Percentiles rank a stretch among this genome's conserved stretches.
phyloP scores from a whole-genome alignment of 352 stramenopile genomes.

The Phytophthora sansomeana region DNA sequence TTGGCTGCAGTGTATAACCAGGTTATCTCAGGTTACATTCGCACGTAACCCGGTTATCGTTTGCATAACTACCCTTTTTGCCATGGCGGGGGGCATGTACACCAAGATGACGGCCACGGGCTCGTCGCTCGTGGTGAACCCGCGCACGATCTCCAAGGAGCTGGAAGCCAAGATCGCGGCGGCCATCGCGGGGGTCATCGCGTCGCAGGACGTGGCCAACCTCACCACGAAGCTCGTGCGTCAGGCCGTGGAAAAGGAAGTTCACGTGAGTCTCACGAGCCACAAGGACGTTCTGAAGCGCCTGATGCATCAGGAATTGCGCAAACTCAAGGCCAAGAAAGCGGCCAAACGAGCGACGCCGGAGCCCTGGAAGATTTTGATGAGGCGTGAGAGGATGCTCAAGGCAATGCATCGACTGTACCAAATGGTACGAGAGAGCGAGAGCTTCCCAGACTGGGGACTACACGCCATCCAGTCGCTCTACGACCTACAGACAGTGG shows the following conservation, averaged over 20 bases:
- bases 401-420: slow-evolving; percentile 58
- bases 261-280: slow-evolving; percentile 86
- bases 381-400: slow-evolving; percentile 51
- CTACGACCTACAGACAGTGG: slow-evolving; percentile 69
- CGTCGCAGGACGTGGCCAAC: slow-evolving; percentile 67
- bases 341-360: slow-evolving; percentile 62
- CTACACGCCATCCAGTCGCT: slow-evolving; percentile 73
- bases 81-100: slow-evolving; percentile 73
- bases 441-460: slow-evolving; percentile 36
- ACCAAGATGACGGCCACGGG: slow-evolving; percentile 80
- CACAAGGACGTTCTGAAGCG: slow-evolving; percentile 92
- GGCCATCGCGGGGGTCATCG: slow-evolving; percentile 75
- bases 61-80: background rate
- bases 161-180: slow-evolving; percentile 81
- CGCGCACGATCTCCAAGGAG: slow-evolving; percentile 84
- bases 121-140: slow-evolving; percentile 75
- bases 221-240: slow-evolving; percentile 85
- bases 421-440: slow-evolving; percentile 36
- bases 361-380: slow-evolving; percentile 68
- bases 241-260: slow-evolving; percentile 85
- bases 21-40: background rate
- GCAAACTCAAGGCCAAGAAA: slow-evolving; percentile 80
- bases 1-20: background rate
- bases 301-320: slow-evolving; percentile 87
- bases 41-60: slow-evolving; percentile 11